phyloP scores from a whole-genome alignment of 2,329 filamentous ascomycete genomes.

The Trichoderma sp. region DNA sequence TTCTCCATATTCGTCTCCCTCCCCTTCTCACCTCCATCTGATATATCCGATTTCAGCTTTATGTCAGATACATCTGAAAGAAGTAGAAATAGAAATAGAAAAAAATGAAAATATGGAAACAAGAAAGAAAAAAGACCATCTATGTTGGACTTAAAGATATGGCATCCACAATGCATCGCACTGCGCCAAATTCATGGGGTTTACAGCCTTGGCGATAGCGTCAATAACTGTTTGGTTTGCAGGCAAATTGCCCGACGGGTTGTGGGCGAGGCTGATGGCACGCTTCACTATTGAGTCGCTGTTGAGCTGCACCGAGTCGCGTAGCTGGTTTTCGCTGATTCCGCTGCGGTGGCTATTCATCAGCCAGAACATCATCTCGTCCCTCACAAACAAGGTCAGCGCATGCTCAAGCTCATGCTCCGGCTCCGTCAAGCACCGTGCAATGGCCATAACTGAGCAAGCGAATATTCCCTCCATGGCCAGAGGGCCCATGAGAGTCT shows the following conservation, averaged over 20 bases:
- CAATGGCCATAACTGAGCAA: constrained; percentile 94
- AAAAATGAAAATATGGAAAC: background rate
- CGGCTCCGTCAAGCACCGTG: constrained; percentile 86
- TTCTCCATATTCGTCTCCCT: background rate
- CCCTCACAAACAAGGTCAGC: constrained; percentile 88
- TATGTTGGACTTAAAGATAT: constrained; percentile 64
- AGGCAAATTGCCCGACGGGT: constrained; percentile 75
- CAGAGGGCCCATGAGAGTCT: constrained; percentile 92
- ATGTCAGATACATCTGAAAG: background rate
- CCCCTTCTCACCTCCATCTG: background rate
- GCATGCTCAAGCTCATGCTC: constrained; percentile 91
- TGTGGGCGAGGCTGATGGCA: constrained; percentile 78
- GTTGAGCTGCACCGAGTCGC: constrained; percentile 80
- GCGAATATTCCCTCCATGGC: constrained; percentile 95
- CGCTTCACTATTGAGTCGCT: constrained; percentile 90
- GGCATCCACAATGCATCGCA: constrained; percentile 97
- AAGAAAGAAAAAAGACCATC: background rate
- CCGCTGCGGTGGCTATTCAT: constrained; percentile 67
- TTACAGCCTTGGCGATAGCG: constrained; percentile 85
- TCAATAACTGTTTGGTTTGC: constrained; percentile 98
- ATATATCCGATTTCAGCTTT: background rate
- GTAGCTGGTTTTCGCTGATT: constrained; percentile 61
- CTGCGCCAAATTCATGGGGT: constrained; percentile 82
- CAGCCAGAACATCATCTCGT: constrained; percentile 98
- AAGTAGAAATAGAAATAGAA: background rate